A percentile compares a stretch with the other conserved stretches of the same genome.
Conservation (phyloP, 208 protist genomes). For the Leishmania arabica region DNA sequence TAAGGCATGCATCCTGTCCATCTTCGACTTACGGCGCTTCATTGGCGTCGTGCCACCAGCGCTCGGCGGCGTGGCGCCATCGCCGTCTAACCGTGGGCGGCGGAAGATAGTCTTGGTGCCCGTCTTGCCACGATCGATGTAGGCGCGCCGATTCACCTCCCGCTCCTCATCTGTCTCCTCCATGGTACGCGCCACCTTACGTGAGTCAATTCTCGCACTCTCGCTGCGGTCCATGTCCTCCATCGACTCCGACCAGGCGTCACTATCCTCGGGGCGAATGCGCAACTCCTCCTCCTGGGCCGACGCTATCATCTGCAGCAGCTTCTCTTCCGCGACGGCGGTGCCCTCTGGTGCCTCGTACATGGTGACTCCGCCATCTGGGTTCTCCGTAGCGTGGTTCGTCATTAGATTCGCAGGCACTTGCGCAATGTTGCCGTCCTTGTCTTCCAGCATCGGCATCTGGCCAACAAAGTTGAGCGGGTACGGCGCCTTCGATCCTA, state of each 20-base stretch:
- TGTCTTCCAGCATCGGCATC: slow-evolving; percentile 88
- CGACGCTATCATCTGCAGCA: slow-evolving; percentile 82
- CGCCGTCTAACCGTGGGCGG: slow-evolving; percentile 49
- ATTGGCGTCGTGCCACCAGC: slow-evolving; percentile 37
- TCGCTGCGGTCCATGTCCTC: slow-evolving; percentile 82
- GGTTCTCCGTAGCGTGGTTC: slow-evolving; percentile 82
- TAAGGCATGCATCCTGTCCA: slow-evolving; percentile 70
- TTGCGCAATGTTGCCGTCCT: slow-evolving; percentile 79
- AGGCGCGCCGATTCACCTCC: slow-evolving; percentile 77
- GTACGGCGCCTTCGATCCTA: slow-evolving; percentile 71
- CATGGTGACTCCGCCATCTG: slow-evolving; percentile 53
- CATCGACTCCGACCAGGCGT: slow-evolving; percentile 65
- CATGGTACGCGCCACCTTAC: slow-evolving; percentile 82
- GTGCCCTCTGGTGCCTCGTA: slow-evolving; percentile 69
- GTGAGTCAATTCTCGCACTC: slow-evolving; percentile 45
- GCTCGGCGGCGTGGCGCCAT: slow-evolving; percentile 12
- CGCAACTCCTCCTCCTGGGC: slow-evolving; percentile 81
- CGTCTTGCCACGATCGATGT: slow-evolving; percentile 89
- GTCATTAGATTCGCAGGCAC: slow-evolving; percentile 67
- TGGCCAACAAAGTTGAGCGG: slow-evolving; percentile 91
- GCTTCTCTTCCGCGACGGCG: slow-evolving; percentile 61
- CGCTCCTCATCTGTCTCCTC: slow-evolving; percentile 85
- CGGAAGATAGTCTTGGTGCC: slow-evolving; percentile 81
- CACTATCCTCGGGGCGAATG: slow-evolving; percentile 41
- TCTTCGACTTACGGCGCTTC: slow-evolving; percentile 57